Base-by-base conservation (phyloP, 495 filamentous ascomycete species). In the Aspergillus avenaceus region DNA sequence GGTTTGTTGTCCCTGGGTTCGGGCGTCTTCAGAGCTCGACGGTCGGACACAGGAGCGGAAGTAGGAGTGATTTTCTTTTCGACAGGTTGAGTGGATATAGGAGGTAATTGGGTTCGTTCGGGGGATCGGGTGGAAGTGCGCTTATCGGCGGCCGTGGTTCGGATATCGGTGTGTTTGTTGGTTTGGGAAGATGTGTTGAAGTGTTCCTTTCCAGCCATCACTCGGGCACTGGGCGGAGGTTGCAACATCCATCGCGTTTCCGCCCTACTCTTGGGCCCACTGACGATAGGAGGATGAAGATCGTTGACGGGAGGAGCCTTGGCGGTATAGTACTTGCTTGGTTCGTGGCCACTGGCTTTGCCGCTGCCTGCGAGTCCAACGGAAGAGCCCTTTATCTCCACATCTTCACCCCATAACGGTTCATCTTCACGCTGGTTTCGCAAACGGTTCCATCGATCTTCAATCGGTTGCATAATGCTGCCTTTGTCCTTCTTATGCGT, bases 231-330 rank as follows among this genome's bases (percentile, higher is more conserved):
- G 29, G 91, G 91, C 3, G 90, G 90, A 2, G 90, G 91, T 64
- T 92, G 87, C 26, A 95, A 71, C 89, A 96, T 93, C 91, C 91
- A 96, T 57, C 71, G 70, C n/a, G 83, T 84, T 45, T 85, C 87
- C 21, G 81, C 81, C 43, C 74, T 77, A 60, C 83, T 80, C 14
- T 74, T 67, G 6, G 88, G 86, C 52, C 82, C 84, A 62, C 87
- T 87, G 43, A 95, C 89, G 45, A 92, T 85, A 8, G 91, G 88
- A 8, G 90, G 90, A 59, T 95, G 88, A 26, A 88, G 77, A 53
- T 95, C 88, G 63, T 93, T 93, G 53, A 95, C 83, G 8, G 87
- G 84, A 11, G 89, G 90, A 49, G 86, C 87, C 22, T 77, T 74
- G n/a, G 83, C 78, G 43, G 75, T 72, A 49, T 81, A 82, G 63